These are phyloP conservation scores for Kurtzmaniella cleridarum DNA, from an alignment of 805 yeast species.

Conservation along the genomic window DNA sequence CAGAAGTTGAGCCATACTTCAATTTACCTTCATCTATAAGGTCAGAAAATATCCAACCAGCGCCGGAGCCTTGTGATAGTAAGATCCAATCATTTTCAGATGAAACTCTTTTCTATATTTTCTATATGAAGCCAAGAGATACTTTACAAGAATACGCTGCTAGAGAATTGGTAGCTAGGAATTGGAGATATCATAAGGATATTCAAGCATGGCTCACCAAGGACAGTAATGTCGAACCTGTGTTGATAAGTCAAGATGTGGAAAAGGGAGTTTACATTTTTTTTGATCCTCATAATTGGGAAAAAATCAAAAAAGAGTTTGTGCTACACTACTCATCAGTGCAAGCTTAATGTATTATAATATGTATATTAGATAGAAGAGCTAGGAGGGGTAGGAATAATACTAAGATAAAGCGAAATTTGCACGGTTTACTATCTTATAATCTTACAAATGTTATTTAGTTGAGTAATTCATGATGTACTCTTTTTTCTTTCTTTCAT, in stretches of 20 bases:
- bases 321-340: conserved; percentile 45
- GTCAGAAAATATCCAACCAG: conserved; percentile 27
- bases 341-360: conserved; percentile 16
- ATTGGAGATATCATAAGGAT: conserved; percentile 97
- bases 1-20: conserved; percentile 85
- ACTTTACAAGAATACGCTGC: conserved; percentile 92
- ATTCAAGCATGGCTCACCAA: conserved; percentile 95
- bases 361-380: too few relatives aligned
- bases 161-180: conserved; percentile 80
- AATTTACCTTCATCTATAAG: conserved; percentile 49
- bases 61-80: conserved; percentile 40
- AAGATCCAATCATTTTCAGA: conserved; percentile 68
- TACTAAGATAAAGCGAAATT: too few relatives aligned
- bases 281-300: conserved; percentile 96
- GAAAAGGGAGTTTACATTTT: conserved; percentile 92
- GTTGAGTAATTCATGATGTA: too few relatives aligned
- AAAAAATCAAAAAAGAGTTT: conserved; percentile 72
- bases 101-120: conserved; percentile 88
- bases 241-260: conserved; percentile 70
- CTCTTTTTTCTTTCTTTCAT: too few relatives aligned
- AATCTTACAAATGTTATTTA: too few relatives aligned
- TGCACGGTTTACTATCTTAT: too few relatives aligned
- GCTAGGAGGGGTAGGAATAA: too few relatives aligned
- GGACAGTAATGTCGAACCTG: conserved; percentile 84
- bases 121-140: conserved; percentile 90